phyloP scores from a whole-genome alignment of 2,329 filamentous ascomycete genomes.

The Ustilaginoidea virens region DNA sequence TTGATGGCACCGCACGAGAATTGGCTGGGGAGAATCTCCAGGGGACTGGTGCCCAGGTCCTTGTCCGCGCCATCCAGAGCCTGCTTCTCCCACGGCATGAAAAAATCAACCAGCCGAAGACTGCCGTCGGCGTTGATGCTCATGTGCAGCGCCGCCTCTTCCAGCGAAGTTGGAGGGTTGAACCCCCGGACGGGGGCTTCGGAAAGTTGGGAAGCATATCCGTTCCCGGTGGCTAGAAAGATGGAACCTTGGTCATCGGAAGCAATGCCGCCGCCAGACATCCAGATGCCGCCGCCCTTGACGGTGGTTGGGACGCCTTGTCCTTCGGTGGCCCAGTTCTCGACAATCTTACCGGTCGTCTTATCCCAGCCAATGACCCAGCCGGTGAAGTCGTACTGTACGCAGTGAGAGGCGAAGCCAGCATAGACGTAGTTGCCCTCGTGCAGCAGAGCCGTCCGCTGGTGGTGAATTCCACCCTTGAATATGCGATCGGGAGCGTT shows the following conservation, averaged over 20 bases:
- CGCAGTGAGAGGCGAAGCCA: constrained; percentile 39
- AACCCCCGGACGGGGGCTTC: constrained; percentile 22
- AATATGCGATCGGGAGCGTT: constrained; percentile 34
- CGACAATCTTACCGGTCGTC: constrained; percentile 20
- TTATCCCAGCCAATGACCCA: constrained; percentile 34
- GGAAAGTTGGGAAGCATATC: constrained; percentile 23
- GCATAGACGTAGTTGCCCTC: constrained; percentile 32
- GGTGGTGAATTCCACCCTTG: constrained; percentile 34
- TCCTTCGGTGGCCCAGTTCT: constrained; percentile 25
- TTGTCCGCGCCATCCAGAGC: constrained; percentile 33
- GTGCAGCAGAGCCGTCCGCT: constrained; percentile 31
- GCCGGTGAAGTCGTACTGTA: constrained; percentile 39
- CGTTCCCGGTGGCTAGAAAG: constrained; percentile 23
- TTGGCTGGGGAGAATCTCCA: constrained; percentile 24
- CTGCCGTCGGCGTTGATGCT: constrained; percentile 24
- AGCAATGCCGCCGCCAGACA: constrained; percentile 23
- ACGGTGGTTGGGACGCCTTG: constrained; percentile 20
- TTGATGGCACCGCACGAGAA: constrained; percentile 27
- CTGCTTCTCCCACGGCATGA: constrained; percentile 37
- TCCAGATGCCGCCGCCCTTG: constrained; percentile 28
- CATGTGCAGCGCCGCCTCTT: constrained; percentile 30
- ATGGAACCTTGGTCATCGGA: constrained; percentile 24
- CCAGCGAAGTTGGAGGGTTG: constrained; percentile 23
- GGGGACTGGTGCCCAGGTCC: constrained; percentile 30
- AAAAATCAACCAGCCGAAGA: constrained; percentile 32